Percentiles rank a stretch among this genome's conserved stretches.
Evolutionary conservation across 2,329 filamentous ascomycete genomes (phyloP).

Genomic region (Aspergillus sp.): DNA sequence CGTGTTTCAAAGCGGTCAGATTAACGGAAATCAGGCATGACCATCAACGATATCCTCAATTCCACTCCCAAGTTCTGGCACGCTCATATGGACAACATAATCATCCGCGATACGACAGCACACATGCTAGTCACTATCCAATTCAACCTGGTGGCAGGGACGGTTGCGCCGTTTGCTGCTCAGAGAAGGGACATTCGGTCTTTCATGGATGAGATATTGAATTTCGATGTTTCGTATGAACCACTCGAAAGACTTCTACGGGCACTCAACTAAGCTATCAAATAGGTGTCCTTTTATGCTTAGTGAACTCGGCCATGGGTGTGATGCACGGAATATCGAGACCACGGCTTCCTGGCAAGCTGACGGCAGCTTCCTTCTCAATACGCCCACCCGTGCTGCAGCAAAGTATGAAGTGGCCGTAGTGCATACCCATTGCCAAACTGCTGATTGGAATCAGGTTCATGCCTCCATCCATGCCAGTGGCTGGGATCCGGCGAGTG

Average conservation of each 20-base stretch:
- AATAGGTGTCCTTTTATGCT: constrained; percentile 33
- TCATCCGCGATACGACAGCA: constrained; percentile 2
- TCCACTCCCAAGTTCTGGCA: constrained; percentile 7
- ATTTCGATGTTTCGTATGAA: constrained; percentile 22
- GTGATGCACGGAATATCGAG: constrained; percentile 40
- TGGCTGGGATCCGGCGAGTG: constrained; percentile 12
- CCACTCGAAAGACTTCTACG: background rate
- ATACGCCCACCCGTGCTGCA: constrained; percentile 30
- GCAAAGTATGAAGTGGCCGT: constrained; percentile 27
- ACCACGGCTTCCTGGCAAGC: constrained; percentile 36
- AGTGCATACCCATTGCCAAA: background rate
- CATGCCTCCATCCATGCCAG: constrained; percentile 21
- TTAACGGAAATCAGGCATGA: constrained; percentile 5
- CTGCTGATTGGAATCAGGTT: constrained; percentile 9
- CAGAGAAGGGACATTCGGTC: constrained; percentile 14
- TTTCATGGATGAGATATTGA: constrained; percentile 18
- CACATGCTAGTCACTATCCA: constrained; percentile 19
- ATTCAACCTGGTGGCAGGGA: constrained; percentile 22
- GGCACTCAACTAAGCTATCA: background rate
- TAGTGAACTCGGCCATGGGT: constrained; percentile 41
- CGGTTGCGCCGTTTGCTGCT: constrained; percentile 17
- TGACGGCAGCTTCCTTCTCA: constrained; percentile 34
- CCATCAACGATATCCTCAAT: constrained; percentile 5
- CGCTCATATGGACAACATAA: constrained; percentile 7
- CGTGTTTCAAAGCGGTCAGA: background rate